Evolutionary conservation across 331 rosid genomes (phyloP), one percentile per base, ranked within the genome.

Genomic region (Malus hybrid): DNA sequence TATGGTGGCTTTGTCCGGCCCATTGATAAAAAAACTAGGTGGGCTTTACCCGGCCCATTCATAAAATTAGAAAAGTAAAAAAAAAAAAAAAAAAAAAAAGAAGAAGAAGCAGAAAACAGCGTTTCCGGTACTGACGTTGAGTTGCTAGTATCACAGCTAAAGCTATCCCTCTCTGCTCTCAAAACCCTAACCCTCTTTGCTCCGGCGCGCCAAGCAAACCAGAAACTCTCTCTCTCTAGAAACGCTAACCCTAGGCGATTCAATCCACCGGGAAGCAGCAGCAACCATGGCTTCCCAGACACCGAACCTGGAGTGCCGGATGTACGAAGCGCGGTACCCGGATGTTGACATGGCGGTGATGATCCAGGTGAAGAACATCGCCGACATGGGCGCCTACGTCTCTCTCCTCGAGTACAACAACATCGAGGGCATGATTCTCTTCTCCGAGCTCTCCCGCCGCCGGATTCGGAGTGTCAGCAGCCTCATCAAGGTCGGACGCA

Each of bases 281-380:
- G 31, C 60, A 33, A 20, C 65, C 9, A 88, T 93, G 98, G 87
- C 90, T 42, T 79, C 86, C 74, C 84, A 86, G 10, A 24, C 80
- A 31, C 96, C 93, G 52, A 95, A 95, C 59, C 81, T 92, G 2
- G 97, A 95, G 79, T 92, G 99, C 71, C 93, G 97, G 0, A 95
- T 92, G 99, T 95, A 92, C 93, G 99, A 95, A 33, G 81, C 97
- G 15, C 85, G 57, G 76, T 95, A 92, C 76, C 99, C 99, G 0
- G 97, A 95, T 80, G 99, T 95, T 1, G 99, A 95, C 87, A 92
- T 90, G 97, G 97, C 93, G 74, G 97, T 95, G 70, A 92, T 95
- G 99, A 92, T 95, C 19, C 99, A 95, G 83, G 99, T 95, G 20
- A 95, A 95, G 84, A 90, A 88, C 89, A 95, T 95, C 64, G 99